Evolutionary conservation across 2,329 filamentous ascomycete species (phyloP).

Genomic region (Diplodia mutila): DNA sequence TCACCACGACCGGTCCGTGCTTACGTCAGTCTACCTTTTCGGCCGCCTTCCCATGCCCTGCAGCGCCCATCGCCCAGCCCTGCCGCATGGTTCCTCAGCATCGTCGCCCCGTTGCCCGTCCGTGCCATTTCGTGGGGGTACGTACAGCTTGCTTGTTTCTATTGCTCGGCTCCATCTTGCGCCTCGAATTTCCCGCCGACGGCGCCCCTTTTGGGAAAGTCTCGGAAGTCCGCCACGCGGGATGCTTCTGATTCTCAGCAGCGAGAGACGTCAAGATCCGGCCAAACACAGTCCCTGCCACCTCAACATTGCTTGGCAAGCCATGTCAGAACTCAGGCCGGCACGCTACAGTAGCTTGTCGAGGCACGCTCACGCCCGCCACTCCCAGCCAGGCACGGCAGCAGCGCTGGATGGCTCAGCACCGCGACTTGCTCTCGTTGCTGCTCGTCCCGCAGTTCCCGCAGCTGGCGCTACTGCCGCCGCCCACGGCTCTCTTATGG

Average conservation of each 20-base stretch:
- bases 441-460: conserved; percentile 4
- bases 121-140: not conserved
- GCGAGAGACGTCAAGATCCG: too few relatives aligned
- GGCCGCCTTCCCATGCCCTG: conserved; percentile 16
- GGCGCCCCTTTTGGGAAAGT: not conserved
- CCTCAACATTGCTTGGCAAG: not conserved
- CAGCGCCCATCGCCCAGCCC: not conserved
- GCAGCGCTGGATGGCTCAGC: not conserved
- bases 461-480: conserved; percentile 10
- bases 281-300: not conserved
- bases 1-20: conserved; percentile 15
- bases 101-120: not conserved
- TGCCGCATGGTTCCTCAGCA: not conserved
- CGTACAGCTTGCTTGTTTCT: not conserved
- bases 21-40: conserved; percentile 15
- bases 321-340: conserved; percentile 12
- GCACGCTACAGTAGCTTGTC: not conserved
- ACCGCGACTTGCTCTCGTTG: not conserved
- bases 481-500: not conserved
- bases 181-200: not conserved
- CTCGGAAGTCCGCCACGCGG: not conserved
- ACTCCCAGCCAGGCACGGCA: not conserved
- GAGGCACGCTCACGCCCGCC: not conserved
- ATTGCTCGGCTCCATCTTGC: not conserved
- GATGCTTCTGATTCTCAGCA: too few relatives aligned